Percentiles rank a stretch among this genome's conserved stretches.
Conservation (phyloP, 108 stramenopile species). For the Cyclostephanos invisitatus region DNA sequence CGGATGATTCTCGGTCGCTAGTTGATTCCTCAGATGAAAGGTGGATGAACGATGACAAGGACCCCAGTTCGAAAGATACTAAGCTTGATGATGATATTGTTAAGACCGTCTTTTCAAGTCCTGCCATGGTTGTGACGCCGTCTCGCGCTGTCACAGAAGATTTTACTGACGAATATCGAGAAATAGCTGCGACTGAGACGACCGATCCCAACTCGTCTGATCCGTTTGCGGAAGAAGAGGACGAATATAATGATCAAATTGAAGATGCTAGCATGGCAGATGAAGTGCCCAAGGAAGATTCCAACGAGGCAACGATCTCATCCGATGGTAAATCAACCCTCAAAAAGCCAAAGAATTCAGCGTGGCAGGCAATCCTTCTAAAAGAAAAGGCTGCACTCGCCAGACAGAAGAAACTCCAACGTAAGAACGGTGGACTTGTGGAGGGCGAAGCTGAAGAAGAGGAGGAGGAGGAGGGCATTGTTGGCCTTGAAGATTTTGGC, state of each 20-base stretch:
- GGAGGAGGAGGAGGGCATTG: conserved; percentile 90
- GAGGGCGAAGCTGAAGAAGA: conserved; percentile 90
- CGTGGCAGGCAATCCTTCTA: conserved; percentile 76
- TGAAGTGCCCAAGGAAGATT: not conserved
- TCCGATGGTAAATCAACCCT: conserved; percentile 16
- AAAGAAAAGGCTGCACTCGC: conserved; percentile 64
- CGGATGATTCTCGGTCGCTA: not conserved
- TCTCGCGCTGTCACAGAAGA: not conserved
- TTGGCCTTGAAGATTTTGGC: conserved; percentile 90
- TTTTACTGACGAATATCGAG: not conserved
- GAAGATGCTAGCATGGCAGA: not conserved
- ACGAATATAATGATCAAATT: not conserved
- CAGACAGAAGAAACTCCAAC: conserved; percentile 65
- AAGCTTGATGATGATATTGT: not conserved
- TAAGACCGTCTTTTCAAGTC: not conserved
- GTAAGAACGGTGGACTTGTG: conserved; percentile 57
- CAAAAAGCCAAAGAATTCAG: conserved; percentile 67
- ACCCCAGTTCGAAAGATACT: not conserved
- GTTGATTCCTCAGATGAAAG: conserved; percentile 40
- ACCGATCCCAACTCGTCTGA: not conserved
- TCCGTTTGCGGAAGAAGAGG: conserved; percentile 4
- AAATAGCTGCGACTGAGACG: not conserved
- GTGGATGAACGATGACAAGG: conserved; percentile 25
- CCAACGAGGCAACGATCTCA: not conserved
- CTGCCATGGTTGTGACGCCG: conserved; percentile 3